These are phyloP conservation scores for Solanum bukasovii DNA, from an alignment of 257 asterid species.

Conservation along the genomic window DNA sequence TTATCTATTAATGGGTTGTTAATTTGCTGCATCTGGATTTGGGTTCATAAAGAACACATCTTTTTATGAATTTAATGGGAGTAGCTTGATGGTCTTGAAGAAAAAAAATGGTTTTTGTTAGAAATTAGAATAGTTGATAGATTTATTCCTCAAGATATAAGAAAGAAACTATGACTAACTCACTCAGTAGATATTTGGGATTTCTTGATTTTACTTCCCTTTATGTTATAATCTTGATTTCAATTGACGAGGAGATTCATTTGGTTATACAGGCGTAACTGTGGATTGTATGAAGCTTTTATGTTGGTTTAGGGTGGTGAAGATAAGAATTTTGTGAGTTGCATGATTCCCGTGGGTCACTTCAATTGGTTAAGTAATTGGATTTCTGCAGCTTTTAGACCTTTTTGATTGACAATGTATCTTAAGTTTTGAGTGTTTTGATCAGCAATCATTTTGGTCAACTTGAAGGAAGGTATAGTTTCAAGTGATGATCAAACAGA, in stretches of 20 bases:
- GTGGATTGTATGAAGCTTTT: conserved; percentile 8
- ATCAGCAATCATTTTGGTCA: conserved; percentile 1
- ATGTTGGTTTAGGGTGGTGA: conserved; percentile 11
- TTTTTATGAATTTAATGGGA: neutral
- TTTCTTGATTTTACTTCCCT: neutral
- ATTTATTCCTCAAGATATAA: neutral
- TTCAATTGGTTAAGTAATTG: neutral
- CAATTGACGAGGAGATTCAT: conserved; percentile 21
- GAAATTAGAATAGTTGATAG: neutral
- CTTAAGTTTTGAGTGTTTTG: neutral
- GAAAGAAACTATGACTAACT: neutral
- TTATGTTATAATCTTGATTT: neutral
- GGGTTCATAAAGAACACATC: neutral
- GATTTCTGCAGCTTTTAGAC: neutral
- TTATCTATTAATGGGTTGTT: neutral
- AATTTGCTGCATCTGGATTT: neutral
- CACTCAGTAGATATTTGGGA: neutral
- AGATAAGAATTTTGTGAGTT: conserved; percentile 3
- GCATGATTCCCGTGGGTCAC: conserved; percentile 1
- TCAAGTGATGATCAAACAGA: conserved; percentile 55
- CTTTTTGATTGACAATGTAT: neutral
- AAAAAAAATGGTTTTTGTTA: neutral
- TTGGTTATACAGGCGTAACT: conserved; percentile 7
- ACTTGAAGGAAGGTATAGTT: conserved; percentile 5
- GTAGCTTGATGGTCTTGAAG: neutral